A percentile compares a stretch with the other conserved stretches of the same genome.
These are phyloP conservation scores for Alternaria ethzedia DNA, from an alignment of 2,329 filamentous ascomycete genomes.

Conservation along the genomic window DNA sequence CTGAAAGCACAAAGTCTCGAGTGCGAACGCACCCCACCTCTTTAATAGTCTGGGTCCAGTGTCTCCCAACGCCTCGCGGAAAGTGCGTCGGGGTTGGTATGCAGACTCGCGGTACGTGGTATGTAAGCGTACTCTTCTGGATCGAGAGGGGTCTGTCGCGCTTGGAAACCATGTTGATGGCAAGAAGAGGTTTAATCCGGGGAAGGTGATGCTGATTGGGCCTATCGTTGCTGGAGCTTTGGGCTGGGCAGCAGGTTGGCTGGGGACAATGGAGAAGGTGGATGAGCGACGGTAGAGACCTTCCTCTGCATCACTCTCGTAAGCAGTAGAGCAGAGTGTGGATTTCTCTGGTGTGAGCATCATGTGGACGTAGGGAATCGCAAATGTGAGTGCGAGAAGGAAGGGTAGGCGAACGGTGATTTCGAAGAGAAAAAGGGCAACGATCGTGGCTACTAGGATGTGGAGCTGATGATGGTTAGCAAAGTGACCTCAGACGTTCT, in stretches of 20 bases:
- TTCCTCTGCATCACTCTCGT: background rate
- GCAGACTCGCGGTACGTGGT: background rate
- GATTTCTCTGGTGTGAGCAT: background rate
- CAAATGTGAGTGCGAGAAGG: background rate
- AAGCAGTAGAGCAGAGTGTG: rapidly evolving
- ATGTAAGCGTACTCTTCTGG: background rate
- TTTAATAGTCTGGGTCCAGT: background rate
- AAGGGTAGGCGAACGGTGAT: background rate
- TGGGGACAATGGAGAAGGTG: background rate
- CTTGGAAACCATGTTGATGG: background rate
- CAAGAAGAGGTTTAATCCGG: background rate
- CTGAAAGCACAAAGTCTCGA: background rate
- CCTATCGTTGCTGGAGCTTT: background rate
- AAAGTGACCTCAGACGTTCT: too few relatives aligned
- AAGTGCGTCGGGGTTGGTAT: background rate
- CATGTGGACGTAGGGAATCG: background rate
- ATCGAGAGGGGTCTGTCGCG: background rate
- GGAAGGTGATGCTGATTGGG: background rate
- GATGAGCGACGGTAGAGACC: background rate
- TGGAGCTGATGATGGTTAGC: background rate
- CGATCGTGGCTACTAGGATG: background rate
- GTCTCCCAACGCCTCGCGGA: background rate
- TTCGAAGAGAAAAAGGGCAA: background rate
- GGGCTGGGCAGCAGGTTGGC: background rate
- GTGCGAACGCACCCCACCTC: background rate